Conservation (phyloP, 345 rosid species). For the Hibiscus tridactylites region DNA sequence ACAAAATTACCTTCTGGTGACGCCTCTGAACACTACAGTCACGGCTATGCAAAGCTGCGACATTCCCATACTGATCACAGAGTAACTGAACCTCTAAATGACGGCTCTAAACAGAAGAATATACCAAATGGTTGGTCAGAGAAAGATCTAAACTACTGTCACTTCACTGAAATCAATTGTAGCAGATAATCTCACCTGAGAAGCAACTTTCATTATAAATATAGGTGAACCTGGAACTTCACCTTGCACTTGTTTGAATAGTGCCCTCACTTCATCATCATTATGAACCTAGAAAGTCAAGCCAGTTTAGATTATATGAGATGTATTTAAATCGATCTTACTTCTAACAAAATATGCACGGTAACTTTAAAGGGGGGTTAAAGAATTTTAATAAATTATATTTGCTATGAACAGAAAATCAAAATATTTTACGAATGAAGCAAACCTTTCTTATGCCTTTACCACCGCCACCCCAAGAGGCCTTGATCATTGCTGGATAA, state of each 20-base stretch:
- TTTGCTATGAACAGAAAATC: background rate
- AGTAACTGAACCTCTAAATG: constrained; percentile 98
- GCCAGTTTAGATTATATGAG: background rate
- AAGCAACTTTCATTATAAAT: constrained; percentile 99
- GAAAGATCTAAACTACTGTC: constrained; percentile 1
- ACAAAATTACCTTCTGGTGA: constrained; percentile 78
- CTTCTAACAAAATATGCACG: constrained; percentile 2
- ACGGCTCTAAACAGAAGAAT: constrained; percentile 59
- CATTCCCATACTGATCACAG: constrained; percentile 95
- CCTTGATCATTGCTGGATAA: constrained; percentile 99
- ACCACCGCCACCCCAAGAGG: constrained; percentile 99
- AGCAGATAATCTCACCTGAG: constrained; percentile 59
- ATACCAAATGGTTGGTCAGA: constrained; percentile 13
- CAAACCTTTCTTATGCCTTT: constrained; percentile 99
- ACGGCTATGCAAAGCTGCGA: constrained; percentile 99
- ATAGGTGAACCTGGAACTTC: constrained; percentile 99
- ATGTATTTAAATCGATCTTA: constrained; percentile 1
- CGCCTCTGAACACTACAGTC: constrained; percentile 99
- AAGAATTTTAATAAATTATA: background rate
- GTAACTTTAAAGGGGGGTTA: background rate
- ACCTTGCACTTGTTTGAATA: constrained; percentile 99
- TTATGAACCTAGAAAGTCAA: constrained; percentile 68
- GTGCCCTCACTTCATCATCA: constrained; percentile 93
- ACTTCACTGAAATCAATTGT: constrained; percentile 16
- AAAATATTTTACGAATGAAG: constrained; percentile 7